Conservation (phyloP, 129 eudicot species). For the Pseudognaphalium luteoalbum region DNA sequence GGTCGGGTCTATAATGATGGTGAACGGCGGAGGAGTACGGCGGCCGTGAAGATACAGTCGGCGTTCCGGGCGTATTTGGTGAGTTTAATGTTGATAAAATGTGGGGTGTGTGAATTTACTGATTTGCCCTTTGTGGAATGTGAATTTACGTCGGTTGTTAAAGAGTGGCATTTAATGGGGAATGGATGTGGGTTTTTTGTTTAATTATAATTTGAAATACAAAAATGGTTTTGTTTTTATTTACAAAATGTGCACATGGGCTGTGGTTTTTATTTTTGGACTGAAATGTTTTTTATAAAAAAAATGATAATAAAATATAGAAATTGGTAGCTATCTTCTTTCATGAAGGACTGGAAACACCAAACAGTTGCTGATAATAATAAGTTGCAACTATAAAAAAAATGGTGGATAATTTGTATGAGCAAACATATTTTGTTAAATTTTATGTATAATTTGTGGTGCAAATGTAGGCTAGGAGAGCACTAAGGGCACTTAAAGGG, state of each 20-base stretch:
- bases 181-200: constrained; percentile 3
- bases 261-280: constrained; percentile 20
- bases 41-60: constrained; percentile 86
- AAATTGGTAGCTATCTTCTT: too few relatives aligned
- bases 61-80: constrained; percentile 94
- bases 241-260: constrained; percentile 40
- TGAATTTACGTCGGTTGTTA: constrained; percentile 20
- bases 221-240: constrained; percentile 14
- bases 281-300: neutral
- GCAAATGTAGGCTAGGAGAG: constrained; percentile 78
- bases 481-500: constrained; percentile 79
- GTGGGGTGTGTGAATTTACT: constrained; percentile 7
- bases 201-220: constrained; percentile 3
- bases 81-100: constrained; percentile 1
- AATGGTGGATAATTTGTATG: neutral
- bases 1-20: constrained; percentile 29
- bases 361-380: neutral
- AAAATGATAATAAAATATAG: too few relatives aligned
- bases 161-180: constrained; percentile 18
- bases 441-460: neutral
- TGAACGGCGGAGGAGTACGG: constrained; percentile 45
- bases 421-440: neutral
- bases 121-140: constrained; percentile 10
- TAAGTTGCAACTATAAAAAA: neutral
- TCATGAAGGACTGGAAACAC: too few relatives aligned